Base-by-base conservation (phyloP, 139 green algal genomes). In the Volvox africanus region DNA sequence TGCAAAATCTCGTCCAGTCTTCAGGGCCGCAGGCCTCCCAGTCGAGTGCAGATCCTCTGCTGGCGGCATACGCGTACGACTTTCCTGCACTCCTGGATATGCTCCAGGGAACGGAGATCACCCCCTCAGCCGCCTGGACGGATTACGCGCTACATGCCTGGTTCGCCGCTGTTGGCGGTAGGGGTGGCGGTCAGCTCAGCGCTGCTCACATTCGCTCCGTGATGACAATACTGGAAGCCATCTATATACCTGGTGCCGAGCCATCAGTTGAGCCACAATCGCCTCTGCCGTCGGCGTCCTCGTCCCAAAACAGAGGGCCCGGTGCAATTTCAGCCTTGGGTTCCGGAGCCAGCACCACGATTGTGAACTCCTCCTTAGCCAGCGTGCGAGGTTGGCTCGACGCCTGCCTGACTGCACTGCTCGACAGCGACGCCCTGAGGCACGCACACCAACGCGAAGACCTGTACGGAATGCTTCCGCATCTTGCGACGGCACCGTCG, bases 351-450 rank as follows among this genome's bases (percentile, higher is more conserved):
- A 55, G 36, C 78, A 26, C 17, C 36, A 26, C 13, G 76, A 17
- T 67, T 12, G 65, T 16, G 24, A 55, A 5, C 44, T 9, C 77
- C 32, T 67, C 33, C 50, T 0, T 61, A 21, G 82, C 61, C 61
- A 30, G n/a, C 61, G 62, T 88, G 19, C 82, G 82, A 20, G 11
- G 12, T 16, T 89, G 83, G 83, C 83, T 89, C 16, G 83, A 89
- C 68, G 68, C 35, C 67, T 89, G 83, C 83, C 24, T 89, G 14
- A 37, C 67, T 0, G 35, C 67, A 37, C 22, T 89, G 68, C 67
- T 89, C 6, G 67, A 89, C 68, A 37, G 83, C 83, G 83, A 65
- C 67, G 83, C 61, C n/a, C 67, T 80, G 67, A 20, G 36, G 36
- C 14, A 20, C 19, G 6, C 36, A 13, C 67, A 80, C 36, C 83